Evolutionary conservation across 2,329 filamentous ascomycete species (phyloP).

Genomic region (Penicillium corylophilum): DNA sequence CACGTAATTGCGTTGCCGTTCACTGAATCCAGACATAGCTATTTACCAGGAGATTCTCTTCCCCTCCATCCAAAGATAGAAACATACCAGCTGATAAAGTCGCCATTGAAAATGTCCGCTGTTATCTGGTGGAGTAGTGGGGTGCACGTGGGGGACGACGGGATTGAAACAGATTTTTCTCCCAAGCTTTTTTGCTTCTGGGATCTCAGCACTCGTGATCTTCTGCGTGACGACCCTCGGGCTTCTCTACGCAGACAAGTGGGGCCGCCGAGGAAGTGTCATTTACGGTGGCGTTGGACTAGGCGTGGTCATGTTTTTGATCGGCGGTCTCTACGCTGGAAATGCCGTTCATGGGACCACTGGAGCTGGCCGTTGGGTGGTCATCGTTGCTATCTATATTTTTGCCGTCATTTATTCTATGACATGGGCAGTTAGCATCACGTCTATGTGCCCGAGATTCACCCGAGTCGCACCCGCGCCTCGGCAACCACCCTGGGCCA

Average conservation of each 20-base stretch:
- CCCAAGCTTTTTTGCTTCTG: conserved; percentile 60
- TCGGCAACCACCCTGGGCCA: conserved; percentile 55
- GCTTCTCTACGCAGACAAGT: conserved; percentile 56
- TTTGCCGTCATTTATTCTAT: conserved; percentile 29
- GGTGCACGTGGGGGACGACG: conserved; percentile 1
- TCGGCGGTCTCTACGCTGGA: conserved; percentile 35
- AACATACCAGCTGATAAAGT: background rate
- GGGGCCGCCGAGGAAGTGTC: conserved; percentile 56
- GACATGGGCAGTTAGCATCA: conserved; percentile 56
- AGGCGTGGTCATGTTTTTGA: conserved; percentile 39
- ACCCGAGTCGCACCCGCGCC: conserved; percentile 55
- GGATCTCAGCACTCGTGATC: conserved; percentile 60
- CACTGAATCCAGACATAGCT: too few species aligned
- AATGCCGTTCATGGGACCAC: conserved; percentile 27
- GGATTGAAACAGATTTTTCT: background rate
- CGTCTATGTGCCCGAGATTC: conserved; percentile 60
- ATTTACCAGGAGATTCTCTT: too few species aligned
- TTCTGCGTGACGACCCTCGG: conserved; percentile 58
- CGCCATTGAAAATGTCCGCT: background rate
- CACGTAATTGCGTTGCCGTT: too few species aligned
- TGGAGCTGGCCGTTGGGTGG: conserved; percentile 31
- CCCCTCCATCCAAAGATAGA: too few species aligned
- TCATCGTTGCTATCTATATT: conserved; percentile 26
- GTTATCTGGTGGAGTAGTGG: conserved; percentile 5
- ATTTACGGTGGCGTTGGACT: conserved; percentile 56